Evolutionary conservation across 306 rosid genomes (phyloP).

Genomic region (Rosa lucieae): DNA sequence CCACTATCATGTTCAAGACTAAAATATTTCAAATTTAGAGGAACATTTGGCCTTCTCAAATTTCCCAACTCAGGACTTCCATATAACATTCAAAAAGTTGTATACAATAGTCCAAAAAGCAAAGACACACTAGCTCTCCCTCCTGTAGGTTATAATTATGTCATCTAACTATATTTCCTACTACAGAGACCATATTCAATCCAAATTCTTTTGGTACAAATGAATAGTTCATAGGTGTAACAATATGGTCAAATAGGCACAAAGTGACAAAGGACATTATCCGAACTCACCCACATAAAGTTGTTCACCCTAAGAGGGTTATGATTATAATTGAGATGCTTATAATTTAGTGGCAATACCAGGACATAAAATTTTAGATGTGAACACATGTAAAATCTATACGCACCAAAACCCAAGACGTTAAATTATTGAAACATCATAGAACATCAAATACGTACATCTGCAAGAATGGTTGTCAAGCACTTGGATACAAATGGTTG

Average conservation of each 20-base stretch:
- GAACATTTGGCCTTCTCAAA: background rate
- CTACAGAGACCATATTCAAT: background rate
- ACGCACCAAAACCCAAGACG: background rate
- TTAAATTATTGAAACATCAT: background rate
- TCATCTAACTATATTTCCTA: background rate
- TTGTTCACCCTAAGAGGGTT: background rate
- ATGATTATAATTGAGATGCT: background rate
- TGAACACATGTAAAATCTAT: background rate
- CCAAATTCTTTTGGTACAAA: background rate
- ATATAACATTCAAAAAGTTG: background rate
- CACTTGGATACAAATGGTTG: constrained; percentile 62
- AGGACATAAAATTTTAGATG: background rate
- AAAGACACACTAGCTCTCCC: background rate
- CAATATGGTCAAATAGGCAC: background rate
- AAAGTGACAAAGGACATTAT: background rate
- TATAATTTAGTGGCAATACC: background rate
- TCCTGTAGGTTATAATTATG: background rate
- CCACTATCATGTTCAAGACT: background rate
- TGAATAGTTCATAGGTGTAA: background rate
- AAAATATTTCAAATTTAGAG: background rate
- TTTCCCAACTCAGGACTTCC: background rate
- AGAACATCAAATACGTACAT: constrained; percentile 46
- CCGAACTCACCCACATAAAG: background rate
- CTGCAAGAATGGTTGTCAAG: constrained; percentile 58
- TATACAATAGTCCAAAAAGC: background rate